A percentile compares a stretch with the other conserved stretches of the same genome.
These are phyloP conservation scores for Backusella circina DNA, from an alignment of 192 early-diverging fungal genomes.

Conservation along the genomic window DNA sequence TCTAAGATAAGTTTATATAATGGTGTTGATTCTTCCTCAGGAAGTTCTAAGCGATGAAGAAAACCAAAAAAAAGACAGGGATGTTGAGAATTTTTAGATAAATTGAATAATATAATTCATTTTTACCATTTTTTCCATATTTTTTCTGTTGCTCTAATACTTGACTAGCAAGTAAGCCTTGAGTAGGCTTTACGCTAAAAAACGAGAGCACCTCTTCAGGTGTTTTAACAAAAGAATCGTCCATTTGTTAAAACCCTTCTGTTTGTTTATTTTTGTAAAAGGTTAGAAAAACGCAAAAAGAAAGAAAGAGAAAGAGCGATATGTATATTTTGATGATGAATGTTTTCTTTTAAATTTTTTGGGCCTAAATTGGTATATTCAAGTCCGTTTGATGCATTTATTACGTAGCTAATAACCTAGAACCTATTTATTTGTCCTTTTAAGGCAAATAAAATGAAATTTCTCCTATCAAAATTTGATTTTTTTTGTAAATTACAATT, in stretches of 20 bases:
- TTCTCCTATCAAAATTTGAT: neutral
- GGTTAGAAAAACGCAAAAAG: neutral
- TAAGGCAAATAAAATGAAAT: neutral
- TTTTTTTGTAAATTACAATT: neutral
- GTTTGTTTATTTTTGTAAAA: neutral
- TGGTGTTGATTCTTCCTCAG: slow-evolving; percentile 86
- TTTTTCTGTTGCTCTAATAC: slow-evolving; percentile 54
- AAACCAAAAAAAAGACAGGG: slow-evolving; percentile 1
- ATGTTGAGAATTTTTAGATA: slow-evolving; percentile 4
- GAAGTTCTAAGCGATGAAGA: slow-evolving; percentile 70
- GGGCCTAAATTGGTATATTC: neutral
- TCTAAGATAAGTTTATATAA: slow-evolving; percentile 91
- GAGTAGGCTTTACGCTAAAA: slow-evolving; percentile 60
- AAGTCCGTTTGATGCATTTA: neutral
- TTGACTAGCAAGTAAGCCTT: slow-evolving; percentile 67
- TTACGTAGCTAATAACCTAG: neutral
- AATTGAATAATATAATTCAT: neutral
- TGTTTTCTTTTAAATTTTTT: neutral
- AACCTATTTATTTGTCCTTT: neutral
- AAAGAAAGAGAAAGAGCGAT: neutral
- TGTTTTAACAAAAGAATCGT: slow-evolving; percentile 21
- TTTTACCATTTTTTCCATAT: slow-evolving; percentile 77
- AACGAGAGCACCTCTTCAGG: slow-evolving; percentile 39
- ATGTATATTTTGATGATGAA: neutral
- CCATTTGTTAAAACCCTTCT: neutral